Conservation (phyloP, 2,329 filamentous ascomycete genomes). For the Beauveria asiatica region DNA sequence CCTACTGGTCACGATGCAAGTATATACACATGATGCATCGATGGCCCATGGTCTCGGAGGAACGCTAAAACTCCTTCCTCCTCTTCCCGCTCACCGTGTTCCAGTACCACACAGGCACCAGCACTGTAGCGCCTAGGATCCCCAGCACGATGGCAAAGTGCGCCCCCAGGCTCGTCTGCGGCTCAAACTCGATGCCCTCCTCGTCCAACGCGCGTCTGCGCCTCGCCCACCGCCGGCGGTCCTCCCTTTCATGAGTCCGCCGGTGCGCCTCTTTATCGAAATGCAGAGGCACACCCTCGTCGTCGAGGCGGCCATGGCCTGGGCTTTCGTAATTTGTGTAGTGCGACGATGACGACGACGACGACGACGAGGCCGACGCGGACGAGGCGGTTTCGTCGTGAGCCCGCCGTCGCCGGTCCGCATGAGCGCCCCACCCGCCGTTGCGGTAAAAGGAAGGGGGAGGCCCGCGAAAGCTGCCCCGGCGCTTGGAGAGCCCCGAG, state of each 20-base stretch:
- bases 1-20: background rate
- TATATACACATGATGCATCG: background rate
- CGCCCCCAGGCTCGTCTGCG: constrained; percentile 33
- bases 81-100: constrained; percentile 27
- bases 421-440: constrained; percentile 66
- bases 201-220: constrained; percentile 30
- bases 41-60: background rate
- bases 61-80: constrained; percentile 4
- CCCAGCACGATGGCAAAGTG: constrained; percentile 43
- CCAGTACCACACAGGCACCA: constrained; percentile 35
- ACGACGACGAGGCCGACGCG: background rate
- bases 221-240: constrained; percentile 33
- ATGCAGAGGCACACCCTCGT: constrained; percentile 60
- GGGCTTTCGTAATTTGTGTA: constrained; percentile 15
- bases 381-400: constrained; percentile 31
- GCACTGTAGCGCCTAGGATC: constrained; percentile 37
- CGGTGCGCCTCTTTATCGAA: constrained; percentile 70
- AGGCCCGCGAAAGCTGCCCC: constrained; percentile 71
- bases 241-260: constrained; percentile 60
- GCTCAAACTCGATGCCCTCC: constrained; percentile 29
- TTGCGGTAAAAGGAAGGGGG: constrained; percentile 81
- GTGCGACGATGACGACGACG: background rate
- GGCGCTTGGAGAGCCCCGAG: constrained; percentile 68
- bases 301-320: constrained; percentile 32
- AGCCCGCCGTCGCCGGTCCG: constrained; percentile 47